These are phyloP conservation scores for Colletotrichum limetticola DNA, from an alignment of 2,329 filamentous ascomycete species.

Conservation along the genomic window DNA sequence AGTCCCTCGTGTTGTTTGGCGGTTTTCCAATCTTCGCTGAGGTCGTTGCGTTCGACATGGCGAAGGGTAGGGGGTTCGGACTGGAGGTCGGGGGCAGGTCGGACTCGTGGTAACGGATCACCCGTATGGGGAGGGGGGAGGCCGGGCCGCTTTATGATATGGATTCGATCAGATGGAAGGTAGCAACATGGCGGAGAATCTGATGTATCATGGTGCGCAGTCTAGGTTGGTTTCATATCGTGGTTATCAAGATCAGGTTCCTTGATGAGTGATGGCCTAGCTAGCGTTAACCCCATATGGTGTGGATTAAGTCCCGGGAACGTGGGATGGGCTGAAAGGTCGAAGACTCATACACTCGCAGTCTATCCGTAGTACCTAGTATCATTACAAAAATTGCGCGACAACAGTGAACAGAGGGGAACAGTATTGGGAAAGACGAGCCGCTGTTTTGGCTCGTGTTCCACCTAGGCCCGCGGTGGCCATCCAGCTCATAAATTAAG, in stretches of 20 bases:
- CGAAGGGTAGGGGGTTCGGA: neutral
- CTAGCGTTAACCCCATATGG: neutral
- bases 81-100: neutral
- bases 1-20: constrained; percentile 27
- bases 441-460: constrained; percentile 7
- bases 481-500: constrained; percentile 2
- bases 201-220: constrained; percentile 4
- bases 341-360: too few species aligned
- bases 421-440: neutral
- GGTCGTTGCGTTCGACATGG: constrained; percentile 23
- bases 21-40: constrained; percentile 29
- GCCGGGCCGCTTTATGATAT: constrained; percentile 16
- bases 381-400: constrained; percentile 7
- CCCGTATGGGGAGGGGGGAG: neutral
- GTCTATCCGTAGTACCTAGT: neutral
- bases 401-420: neutral
- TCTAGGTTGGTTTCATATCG: constrained; percentile 11
- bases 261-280: neutral
- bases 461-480: neutral
- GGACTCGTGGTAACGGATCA: neutral
- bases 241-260: neutral
- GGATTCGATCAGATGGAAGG: neutral
- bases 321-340: constrained; percentile 6
- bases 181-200: neutral
- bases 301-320: constrained; percentile 5